phyloP scores from a whole-genome alignment of 2,329 filamentous ascomycete species.

The Cryphonectria naterciae region DNA sequence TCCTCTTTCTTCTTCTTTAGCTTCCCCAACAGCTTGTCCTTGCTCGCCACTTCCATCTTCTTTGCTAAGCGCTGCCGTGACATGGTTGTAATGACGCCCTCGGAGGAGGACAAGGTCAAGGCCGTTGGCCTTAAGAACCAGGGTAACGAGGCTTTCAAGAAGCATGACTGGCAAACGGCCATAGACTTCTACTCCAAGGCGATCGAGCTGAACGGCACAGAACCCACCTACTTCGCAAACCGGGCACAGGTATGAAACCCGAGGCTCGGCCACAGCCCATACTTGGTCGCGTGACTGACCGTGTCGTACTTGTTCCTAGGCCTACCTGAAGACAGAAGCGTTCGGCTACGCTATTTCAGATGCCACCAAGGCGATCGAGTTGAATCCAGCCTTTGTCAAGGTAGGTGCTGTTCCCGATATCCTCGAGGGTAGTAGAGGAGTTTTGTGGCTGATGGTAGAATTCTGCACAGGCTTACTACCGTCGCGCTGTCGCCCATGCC shows the following conservation, averaged over 20 bases:
- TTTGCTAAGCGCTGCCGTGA: conserved; percentile 12
- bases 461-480: conserved; percentile 78
- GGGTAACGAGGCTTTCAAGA: conserved; percentile 89
- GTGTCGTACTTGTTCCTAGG: conserved; percentile 52
- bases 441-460: conserved; percentile 19
- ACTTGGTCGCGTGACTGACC: conserved; percentile 52
- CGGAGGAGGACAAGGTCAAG: conserved; percentile 65
- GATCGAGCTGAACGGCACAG: conserved; percentile 79
- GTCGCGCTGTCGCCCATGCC: conserved; percentile 87
- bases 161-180: conserved; percentile 83
- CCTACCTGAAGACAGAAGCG: conserved; percentile 92
- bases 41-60: conserved; percentile 9
- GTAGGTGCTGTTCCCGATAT: conserved; percentile 48
- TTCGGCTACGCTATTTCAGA: conserved; percentile 93
- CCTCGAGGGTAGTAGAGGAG: neutral
- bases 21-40: conserved; percentile 14
- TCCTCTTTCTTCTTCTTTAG: neutral
- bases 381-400: conserved; percentile 89
- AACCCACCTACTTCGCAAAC: conserved; percentile 93
- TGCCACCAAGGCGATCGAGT: conserved; percentile 86
- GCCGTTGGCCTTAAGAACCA: conserved; percentile 87
- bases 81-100: conserved; percentile 31
- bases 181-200: conserved; percentile 85
- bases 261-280: conserved; percentile 28
- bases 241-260: conserved; percentile 76